Evolutionary conservation across 164 flowering plant species (phyloP).

Genomic region (Taxillus chinensis): DNA sequence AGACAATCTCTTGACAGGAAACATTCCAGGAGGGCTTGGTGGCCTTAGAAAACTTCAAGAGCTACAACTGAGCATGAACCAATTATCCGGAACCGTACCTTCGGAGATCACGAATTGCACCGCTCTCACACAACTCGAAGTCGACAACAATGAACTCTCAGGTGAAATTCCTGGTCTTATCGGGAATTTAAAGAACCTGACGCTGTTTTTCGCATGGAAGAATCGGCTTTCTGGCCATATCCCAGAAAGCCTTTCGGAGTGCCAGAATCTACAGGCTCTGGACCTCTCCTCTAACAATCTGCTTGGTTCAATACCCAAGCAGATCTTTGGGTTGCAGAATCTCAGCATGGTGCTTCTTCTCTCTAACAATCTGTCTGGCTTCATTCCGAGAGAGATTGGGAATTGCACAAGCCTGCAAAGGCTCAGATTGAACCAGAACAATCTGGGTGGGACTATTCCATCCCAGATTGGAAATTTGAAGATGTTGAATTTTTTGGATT

Average conservation of each 20-base stretch:
- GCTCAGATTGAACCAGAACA: slow-evolving; percentile 49
- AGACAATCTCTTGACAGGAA: slow-evolving; percentile 58
- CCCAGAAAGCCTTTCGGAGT: slow-evolving; percentile 58
- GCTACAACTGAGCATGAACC: slow-evolving; percentile 71
- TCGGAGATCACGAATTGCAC: slow-evolving; percentile 50
- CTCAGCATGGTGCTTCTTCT: slow-evolving; percentile 77
- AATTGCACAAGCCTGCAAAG: slow-evolving; percentile 64
- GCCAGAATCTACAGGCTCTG: slow-evolving; percentile 69
- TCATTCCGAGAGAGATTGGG: slow-evolving; percentile 79
- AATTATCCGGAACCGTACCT: slow-evolving; percentile 70
- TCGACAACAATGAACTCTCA: slow-evolving; percentile 70
- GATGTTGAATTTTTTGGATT: slow-evolving; percentile 60
- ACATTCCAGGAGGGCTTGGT: slow-evolving; percentile 65
- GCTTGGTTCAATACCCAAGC: slow-evolving; percentile 54
- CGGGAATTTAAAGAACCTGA: slow-evolving; percentile 53
- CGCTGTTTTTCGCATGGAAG: slow-evolving; percentile 77
- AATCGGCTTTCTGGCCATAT: slow-evolving; percentile 66
- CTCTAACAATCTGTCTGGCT: slow-evolving; percentile 74
- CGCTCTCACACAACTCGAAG: slow-evolving; percentile 53
- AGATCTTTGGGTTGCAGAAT: slow-evolving; percentile 54
- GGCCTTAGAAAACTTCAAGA: slow-evolving; percentile 45
- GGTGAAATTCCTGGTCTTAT: slow-evolving; percentile 69
- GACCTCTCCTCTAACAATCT: slow-evolving; percentile 80
- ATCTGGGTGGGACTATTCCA: slow-evolving; percentile 66
- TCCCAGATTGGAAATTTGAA: slow-evolving; percentile 65